Conservation (phyloP, 371 early-diverging fungal genomes). For the Mycotypha africana region DNA sequence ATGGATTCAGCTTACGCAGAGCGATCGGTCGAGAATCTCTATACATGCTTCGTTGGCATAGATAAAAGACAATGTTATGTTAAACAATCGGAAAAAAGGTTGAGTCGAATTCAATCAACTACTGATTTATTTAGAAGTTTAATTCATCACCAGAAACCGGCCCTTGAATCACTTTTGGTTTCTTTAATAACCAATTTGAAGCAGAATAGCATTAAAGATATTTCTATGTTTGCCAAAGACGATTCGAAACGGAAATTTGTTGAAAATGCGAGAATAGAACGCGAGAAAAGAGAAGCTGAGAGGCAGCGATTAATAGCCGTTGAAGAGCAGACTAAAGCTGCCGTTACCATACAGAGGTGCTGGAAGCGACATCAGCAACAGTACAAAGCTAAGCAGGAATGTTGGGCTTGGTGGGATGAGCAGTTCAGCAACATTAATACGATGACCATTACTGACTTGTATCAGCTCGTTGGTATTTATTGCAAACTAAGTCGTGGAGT, state of each 20-base stretch:
- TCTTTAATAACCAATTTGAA: too few species aligned
- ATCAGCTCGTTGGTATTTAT: conserved; percentile 21
- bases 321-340: conserved; percentile 16
- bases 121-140: too few species aligned
- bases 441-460: conserved; percentile 9
- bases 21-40: conserved; percentile 33
- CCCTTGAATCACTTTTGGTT: too few species aligned
- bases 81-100: too few species aligned
- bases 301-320: conserved; percentile 11
- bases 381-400: conserved; percentile 2
- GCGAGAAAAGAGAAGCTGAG: conserved; percentile 35
- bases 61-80: too few species aligned
- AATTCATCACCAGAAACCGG: too few species aligned
- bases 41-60: too few species aligned
- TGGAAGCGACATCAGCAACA: conserved; percentile 20
- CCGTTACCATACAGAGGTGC: conserved; percentile 20
- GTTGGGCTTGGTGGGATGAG: conserved; percentile 26
- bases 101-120: too few species aligned
- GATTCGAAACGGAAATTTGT: conserved; percentile 31
- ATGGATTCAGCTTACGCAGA: conserved; percentile 36
- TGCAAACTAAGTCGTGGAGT: conserved; percentile 11
- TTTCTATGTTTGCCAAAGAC: too few species aligned
- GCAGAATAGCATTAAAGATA: too few species aligned
- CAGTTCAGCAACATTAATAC: not conserved
- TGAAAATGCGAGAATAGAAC: conserved; percentile 26